These are phyloP conservation scores for Coleophoma crateriformis DNA, from an alignment of 2,329 filamentous ascomycete species.

Conservation along the genomic window DNA sequence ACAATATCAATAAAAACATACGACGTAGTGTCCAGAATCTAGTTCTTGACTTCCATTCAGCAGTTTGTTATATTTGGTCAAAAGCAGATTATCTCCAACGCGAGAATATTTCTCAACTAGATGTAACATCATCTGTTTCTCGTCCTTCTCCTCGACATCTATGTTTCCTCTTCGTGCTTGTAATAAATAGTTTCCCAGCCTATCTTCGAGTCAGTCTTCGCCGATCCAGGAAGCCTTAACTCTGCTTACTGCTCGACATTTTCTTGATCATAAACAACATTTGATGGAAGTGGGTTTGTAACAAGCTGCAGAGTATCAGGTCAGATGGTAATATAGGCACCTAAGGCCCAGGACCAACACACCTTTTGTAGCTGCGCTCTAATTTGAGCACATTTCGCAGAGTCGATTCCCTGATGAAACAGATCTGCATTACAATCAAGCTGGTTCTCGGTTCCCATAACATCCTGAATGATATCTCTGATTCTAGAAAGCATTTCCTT, in stretches of 20 bases:
- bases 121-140: slow-evolving; percentile 31
- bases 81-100: slow-evolving; percentile 13
- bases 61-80: no score
- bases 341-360: background rate
- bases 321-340: no score
- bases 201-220: no score
- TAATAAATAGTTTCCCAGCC: no score
- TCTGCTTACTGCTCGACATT: slow-evolving; percentile 32
- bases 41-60: no score
- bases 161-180: slow-evolving; percentile 19
- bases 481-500: slow-evolving; percentile 31
- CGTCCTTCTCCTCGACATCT: slow-evolving; percentile 25
- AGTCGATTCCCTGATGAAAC: slow-evolving; percentile 55
- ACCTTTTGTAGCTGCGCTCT: slow-evolving; percentile 9
- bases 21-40: background rate
- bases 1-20: background rate
- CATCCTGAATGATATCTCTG: slow-evolving; percentile 23
- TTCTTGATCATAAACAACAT: slow-evolving; percentile 54
- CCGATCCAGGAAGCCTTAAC: background rate
- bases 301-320: background rate
- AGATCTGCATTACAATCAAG: slow-evolving; percentile 39
- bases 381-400: slow-evolving; percentile 24
- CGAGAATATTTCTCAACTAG: slow-evolving; percentile 39
- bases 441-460: slow-evolving; percentile 23
- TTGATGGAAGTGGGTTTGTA: slow-evolving; percentile 42